Percentiles rank a stretch among this genome's conserved stretches.
These are phyloP conservation scores for Heteromeles arbutifolia DNA, from an alignment of 306 rosid genomes.

Conservation along the genomic window DNA sequence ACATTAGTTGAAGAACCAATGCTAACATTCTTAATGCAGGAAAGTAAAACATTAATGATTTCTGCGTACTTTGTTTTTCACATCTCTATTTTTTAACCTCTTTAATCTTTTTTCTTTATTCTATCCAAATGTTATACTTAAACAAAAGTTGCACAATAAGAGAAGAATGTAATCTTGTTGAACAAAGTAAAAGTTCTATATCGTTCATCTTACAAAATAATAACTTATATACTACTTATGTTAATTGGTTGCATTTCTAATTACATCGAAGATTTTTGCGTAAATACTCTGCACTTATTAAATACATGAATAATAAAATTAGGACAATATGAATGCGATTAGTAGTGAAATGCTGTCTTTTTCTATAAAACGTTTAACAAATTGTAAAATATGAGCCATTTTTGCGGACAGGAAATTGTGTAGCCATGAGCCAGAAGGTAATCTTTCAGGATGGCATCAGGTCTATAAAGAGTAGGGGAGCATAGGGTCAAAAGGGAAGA, in stretches of 20 bases:
- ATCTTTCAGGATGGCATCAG: not conserved
- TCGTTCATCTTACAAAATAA: not conserved
- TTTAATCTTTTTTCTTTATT: too few species aligned
- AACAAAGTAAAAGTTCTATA: not conserved
- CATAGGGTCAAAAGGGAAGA: slow-evolving; percentile 14
- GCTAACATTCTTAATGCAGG: not conserved
- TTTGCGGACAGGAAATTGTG: not conserved
- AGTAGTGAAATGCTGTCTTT: not conserved
- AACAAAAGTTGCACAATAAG: not conserved
- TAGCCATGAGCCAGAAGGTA: not conserved
- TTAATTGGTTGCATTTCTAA: not conserved
- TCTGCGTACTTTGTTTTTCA: not conserved
- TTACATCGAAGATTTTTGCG: rapidly evolving
- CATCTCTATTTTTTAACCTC: not conserved
- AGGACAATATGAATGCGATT: too few species aligned
- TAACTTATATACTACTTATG: too few species aligned
- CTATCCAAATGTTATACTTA: not conserved
- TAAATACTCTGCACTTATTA: not conserved
- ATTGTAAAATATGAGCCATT: not conserved
- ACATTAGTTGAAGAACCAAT: not conserved
- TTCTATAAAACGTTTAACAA: not conserved
- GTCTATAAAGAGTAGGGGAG: not conserved
- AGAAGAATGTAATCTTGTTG: not conserved
- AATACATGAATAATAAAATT: too few species aligned
- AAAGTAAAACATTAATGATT: not conserved